Percentiles rank a stretch among this genome's conserved stretches.
Evolutionary conservation across 2,329 filamentous ascomycete species (phyloP).

Genomic region (Alternaria postmessia): DNA sequence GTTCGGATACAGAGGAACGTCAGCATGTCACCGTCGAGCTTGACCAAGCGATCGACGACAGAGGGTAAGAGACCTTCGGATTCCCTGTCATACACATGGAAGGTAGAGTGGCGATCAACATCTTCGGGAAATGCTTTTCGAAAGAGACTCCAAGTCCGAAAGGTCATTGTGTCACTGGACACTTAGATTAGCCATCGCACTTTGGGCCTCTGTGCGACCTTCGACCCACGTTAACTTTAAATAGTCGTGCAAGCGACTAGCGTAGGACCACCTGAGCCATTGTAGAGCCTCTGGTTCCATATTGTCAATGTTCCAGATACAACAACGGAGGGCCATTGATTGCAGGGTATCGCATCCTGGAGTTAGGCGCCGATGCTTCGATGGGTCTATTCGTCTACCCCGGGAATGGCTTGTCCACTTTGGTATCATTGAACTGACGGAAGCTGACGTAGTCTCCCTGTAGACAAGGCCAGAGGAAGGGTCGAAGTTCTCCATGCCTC

Average conservation of each 20-base stretch:
- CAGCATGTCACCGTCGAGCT: conserved; percentile 21
- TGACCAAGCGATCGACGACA: conserved; percentile 21
- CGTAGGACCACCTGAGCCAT: conserved; percentile 32
- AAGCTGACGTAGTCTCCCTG: conserved; percentile 18
- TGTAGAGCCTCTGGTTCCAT: conserved; percentile 26
- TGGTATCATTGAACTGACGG: conserved; percentile 28
- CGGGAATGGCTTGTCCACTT: conserved; percentile 24
- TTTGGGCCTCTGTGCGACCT: background rate
- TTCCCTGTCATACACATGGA: conserved; percentile 12
- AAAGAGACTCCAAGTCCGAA: conserved; percentile 29
- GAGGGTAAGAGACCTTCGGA: conserved; percentile 15
- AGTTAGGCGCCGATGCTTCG: conserved; percentile 15
- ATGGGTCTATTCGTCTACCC: conserved; percentile 24
- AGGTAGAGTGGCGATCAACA: conserved; percentile 22
- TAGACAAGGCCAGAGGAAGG: conserved; percentile 28
- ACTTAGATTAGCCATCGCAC: background rate
- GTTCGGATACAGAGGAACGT: conserved; percentile 30
- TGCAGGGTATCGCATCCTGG: conserved; percentile 25
- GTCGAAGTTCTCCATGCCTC: conserved; percentile 15
- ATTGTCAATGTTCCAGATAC: conserved; percentile 25
- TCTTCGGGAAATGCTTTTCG: conserved; percentile 27
- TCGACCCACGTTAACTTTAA: conserved; percentile 23
- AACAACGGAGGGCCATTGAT: conserved; percentile 28
- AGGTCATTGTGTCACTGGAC: conserved; percentile 25
- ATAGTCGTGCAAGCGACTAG: conserved; percentile 23